Evolutionary conservation across 306 rosid genomes (phyloP), one percentile per base, ranked within the genome.

Genomic region (Castanea sativa): DNA sequence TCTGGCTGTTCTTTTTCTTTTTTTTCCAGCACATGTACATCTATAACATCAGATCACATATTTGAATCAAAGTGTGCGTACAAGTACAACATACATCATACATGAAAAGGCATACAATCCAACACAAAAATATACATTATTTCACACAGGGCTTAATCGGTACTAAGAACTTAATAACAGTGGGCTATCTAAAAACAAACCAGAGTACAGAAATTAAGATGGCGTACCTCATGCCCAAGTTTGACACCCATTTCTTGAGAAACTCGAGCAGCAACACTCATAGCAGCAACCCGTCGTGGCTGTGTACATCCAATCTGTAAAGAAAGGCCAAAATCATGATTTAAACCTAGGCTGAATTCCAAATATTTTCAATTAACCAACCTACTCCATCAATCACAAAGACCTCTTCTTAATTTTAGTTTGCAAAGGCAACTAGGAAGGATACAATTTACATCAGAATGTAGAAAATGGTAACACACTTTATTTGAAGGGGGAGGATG

Each of bases 221-320:
- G 64, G 61, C 73, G 56, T 74, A 94, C 97, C 97, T 95, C 99
- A 21, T 92, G 98, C 52, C 99, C 99, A 74, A 95, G 87, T 85
- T 95, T 95, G 78, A 95, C 94, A 69, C 98, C 98, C 91, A 95
- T 80, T 87, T 95, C 99, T 87, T 95, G 98, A 83, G 99, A 83
- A 85, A 92, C 99, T 76, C 99, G 93, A 57, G 99, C 97, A 84
- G 99, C 96, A 74, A 95, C 97, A 85, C 99, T 92, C 99, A 92
- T 95, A 75, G 99, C 98, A 74, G 98, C 98, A 75, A 95, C 99
- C 82, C 99, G 93, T 1, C 98, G 92, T 82, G 99, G 98, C 78
- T 92, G 99, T 55, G 98, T 95, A 75, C 99, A 95, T 75, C 97
- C 99, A 89, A 95, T 81, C 99, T 94, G 91, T 55, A 85, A 58